These are phyloP conservation scores for Fraxinus quadrangulata DNA, from an alignment of 257 asterid species.

Conservation along the genomic window DNA sequence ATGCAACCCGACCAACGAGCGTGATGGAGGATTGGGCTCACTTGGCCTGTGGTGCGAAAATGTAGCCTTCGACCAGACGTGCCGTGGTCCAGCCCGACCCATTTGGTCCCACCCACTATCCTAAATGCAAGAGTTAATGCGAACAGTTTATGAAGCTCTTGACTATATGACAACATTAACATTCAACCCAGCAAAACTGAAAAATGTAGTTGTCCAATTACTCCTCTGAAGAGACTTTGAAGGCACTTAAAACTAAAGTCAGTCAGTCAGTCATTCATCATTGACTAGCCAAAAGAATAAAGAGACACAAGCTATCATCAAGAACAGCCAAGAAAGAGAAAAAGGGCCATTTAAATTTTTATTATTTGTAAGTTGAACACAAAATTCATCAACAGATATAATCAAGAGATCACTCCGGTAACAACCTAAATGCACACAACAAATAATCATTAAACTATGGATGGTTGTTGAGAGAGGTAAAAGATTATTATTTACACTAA, in stretches of 20 bases:
- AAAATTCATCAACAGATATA: slow-evolving; percentile 13
- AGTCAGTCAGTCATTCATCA: background rate
- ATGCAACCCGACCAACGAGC: background rate
- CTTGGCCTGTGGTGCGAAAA: background rate
- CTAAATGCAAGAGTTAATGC: background rate
- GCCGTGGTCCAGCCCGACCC: background rate
- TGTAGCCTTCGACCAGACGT: background rate
- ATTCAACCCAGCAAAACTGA: background rate
- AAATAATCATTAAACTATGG: slow-evolving; percentile 17
- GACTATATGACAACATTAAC: background rate
- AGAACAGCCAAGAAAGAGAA: background rate
- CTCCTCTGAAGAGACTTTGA: background rate
- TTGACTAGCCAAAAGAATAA: background rate
- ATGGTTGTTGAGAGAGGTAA: slow-evolving; percentile 17
- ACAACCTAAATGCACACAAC: slow-evolving; percentile 21
- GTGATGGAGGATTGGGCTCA: background rate
- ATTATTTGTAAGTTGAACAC: slow-evolving; percentile 21
- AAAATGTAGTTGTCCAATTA: background rate
- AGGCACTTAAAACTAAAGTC: background rate
- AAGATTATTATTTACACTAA: slow-evolving; percentile 27
- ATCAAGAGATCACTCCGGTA: background rate
- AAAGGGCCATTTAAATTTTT: slow-evolving; percentile 1
- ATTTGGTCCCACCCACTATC: background rate
- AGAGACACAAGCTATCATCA: background rate
- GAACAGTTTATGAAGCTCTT: background rate